Conservation (phyloP, 495 filamentous ascomycete genomes). For the Hypoxylon crocopeplum region DNA sequence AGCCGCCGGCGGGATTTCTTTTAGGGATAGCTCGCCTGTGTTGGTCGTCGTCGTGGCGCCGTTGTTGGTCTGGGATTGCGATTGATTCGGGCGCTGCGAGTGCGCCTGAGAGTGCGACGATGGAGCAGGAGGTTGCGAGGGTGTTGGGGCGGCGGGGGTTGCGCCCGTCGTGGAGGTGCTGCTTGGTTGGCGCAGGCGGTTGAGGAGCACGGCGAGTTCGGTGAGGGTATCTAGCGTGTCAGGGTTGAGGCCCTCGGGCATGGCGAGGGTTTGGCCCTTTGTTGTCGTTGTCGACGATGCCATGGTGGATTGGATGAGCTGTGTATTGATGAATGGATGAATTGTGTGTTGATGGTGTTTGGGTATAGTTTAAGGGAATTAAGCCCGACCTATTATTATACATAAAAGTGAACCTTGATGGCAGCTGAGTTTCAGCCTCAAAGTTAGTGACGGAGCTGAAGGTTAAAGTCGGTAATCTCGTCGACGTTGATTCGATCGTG, state of each 20-base stretch:
- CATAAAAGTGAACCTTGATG: conserved; percentile 29
- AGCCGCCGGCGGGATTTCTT: conserved; percentile 77
- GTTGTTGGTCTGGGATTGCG: conserved; percentile 30
- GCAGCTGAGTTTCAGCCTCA: conserved; percentile 12
- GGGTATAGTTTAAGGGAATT: neutral
- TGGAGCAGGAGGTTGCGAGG: conserved; percentile 23
- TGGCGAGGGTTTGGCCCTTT: conserved; percentile 36
- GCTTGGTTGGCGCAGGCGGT: conserved; percentile 65
- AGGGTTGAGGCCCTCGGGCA: conserved; percentile 58
- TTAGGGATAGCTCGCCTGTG: conserved; percentile 63
- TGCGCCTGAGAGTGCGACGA: conserved; percentile 38
- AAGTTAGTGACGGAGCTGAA: conserved; percentile 12
- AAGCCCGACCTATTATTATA: too few relatives aligned
- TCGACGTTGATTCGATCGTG: conserved; percentile 21
- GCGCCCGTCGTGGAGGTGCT: conserved; percentile 14
- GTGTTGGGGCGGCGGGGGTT: conserved; percentile 14
- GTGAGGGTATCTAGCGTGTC: conserved; percentile 85
- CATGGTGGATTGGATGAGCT: conserved; percentile 17
- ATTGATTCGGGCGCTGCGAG: conserved; percentile 34
- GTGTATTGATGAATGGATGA: neutral
- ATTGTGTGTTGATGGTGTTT: neutral
- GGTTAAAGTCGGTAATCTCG: conserved; percentile 7
- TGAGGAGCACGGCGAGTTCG: conserved; percentile 76
- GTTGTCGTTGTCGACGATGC: conserved; percentile 46
- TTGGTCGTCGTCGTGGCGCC: conserved; percentile 33